These are phyloP conservation scores for Melaleuca quinquenervia DNA, from an alignment of 345 rosid genomes.

Conservation along the genomic window DNA sequence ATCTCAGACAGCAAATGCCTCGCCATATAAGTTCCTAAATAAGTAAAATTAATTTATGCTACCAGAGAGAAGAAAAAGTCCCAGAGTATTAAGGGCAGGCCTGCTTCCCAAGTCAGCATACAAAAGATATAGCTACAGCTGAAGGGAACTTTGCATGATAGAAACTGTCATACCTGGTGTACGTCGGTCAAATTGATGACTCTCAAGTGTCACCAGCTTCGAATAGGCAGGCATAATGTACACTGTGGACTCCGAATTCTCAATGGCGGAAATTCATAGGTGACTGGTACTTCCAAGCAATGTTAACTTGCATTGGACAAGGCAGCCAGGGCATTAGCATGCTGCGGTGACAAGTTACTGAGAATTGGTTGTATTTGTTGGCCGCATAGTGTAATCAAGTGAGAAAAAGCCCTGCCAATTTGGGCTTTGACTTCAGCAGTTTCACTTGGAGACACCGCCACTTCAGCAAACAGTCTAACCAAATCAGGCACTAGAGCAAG, in stretches of 20 bases:
- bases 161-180: background rate
- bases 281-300: background rate
- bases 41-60: background rate
- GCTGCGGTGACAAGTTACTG: constrained; percentile 59
- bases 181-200: background rate
- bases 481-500: constrained; percentile 72
- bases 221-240: background rate
- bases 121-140: background rate
- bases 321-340: constrained; percentile 73
- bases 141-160: background rate
- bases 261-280: background rate
- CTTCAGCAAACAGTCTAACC: constrained; percentile 83
- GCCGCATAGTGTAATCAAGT: constrained; percentile 67
- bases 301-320: constrained; percentile 55
- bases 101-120: background rate
- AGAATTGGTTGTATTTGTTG: constrained; percentile 82
- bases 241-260: background rate
- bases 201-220: background rate
- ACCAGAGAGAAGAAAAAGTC: background rate
- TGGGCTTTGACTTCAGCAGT: constrained; percentile 77
- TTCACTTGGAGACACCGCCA: constrained; percentile 70
- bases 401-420: constrained; percentile 79
- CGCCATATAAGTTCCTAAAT: background rate
- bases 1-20: background rate
- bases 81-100: background rate